Percentiles rank a stretch among this genome's conserved stretches.
Conservation (phyloP, 2,329 filamentous ascomycete genomes). For the Chaetothyriales sp. region DNA sequence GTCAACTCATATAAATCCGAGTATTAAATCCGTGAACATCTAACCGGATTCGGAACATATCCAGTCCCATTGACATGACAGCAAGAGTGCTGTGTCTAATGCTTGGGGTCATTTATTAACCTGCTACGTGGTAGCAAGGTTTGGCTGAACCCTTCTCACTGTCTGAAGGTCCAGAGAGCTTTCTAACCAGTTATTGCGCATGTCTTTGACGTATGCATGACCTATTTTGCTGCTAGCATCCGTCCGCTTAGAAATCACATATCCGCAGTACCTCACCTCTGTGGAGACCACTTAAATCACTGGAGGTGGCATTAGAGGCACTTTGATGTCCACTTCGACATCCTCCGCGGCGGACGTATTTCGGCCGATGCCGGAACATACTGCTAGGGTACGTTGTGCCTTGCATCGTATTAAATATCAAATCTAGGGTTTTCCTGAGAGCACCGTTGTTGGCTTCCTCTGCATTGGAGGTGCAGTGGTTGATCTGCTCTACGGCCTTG, state of each 20-base stretch:
- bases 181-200: no score
- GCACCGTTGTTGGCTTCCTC: background rate
- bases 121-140: no score
- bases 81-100: no score
- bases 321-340: background rate
- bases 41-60: no score
- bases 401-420: background rate
- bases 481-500: background rate
- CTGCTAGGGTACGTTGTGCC: no score
- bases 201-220: no score
- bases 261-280: background rate
- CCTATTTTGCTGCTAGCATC: background rate
- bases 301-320: background rate
- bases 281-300: background rate
- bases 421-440: background rate
- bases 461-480: background rate
- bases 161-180: no score
- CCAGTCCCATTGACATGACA: no score
- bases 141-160: no score
- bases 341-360: background rate
- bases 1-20: no score
- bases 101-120: no score
- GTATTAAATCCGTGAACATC: no score
- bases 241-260: background rate
- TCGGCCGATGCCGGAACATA: background rate